phyloP scores from a whole-genome alignment of 1,139 yeast genomes.

The Pichia sp. region DNA sequence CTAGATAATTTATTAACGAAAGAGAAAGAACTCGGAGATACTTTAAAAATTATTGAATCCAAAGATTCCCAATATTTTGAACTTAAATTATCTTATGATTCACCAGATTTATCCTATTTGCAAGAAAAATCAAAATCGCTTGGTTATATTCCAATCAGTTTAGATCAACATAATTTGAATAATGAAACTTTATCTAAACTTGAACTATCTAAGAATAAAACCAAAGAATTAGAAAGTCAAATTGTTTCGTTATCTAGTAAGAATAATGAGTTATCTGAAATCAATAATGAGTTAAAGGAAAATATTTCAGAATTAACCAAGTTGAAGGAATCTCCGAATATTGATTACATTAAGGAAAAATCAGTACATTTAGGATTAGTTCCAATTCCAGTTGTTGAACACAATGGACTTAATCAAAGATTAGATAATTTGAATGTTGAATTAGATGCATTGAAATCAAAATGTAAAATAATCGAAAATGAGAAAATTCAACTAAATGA shows the following conservation, averaged over 20 bases:
- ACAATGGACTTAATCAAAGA: conserved; percentile 9
- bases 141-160: conserved; percentile 24
- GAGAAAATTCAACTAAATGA: conserved; percentile 9
- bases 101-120: conserved; percentile 31
- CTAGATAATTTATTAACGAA: background rate
- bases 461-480: background rate
- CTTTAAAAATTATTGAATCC: background rate
- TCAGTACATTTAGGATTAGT: conserved; percentile 9
- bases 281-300: too few species aligned
- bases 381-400: conserved; percentile 27
- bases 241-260: background rate
- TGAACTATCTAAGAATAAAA: conserved; percentile 11
- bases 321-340: background rate
- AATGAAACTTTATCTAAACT: conserved; percentile 1
- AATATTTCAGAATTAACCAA: background rate
- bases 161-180: conserved; percentile 16
- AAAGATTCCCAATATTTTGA: conserved; percentile 11
- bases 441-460: conserved; percentile 3
- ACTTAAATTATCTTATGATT: conserved; percentile 8
- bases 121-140: conserved; percentile 25
- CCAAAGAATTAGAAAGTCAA: conserved; percentile 1
- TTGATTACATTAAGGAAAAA: conserved; percentile 12
- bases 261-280: background rate
- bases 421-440: background rate
- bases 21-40: conserved; percentile 4